Base-by-base conservation (phyloP, 331 rosid genomes). In the Acacia pycnantha region DNA sequence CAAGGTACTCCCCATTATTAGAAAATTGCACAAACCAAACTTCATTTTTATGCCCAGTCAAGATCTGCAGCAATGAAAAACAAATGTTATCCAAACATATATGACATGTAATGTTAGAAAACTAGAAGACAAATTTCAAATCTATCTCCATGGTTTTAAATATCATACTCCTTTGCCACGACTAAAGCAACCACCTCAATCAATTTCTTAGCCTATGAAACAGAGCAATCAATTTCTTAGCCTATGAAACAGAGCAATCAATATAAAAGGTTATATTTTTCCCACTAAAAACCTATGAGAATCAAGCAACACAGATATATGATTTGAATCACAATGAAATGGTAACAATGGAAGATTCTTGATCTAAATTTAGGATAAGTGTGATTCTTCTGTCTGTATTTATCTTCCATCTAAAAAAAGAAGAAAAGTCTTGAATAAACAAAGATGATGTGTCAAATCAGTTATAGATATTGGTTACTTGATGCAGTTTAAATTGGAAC, bases 11-110 rank as follows among this genome's bases (percentile, higher is more conserved):
- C 78, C 98, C 98, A 21, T 83, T 92, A 76, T 93, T 86, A 72
- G 98, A 95, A 90, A 95, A 95, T 79, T 95, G 97, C 64, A 93
- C 96, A 90, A 88, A 90, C 98, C 98, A 92, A 80, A 92, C 98
- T 90, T 93, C 98, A 82, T 95, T 85, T 84, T 80, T 86, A 82
- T 95, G 99, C 72, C 88, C 96, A 21, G 91, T 89, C 92, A 95
- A 85, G 87, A 93, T 90, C 98, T 95, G 94, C 90, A 81, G 40
- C 5, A 69, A 82, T 62, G 64, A 77, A 16, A 79, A 87, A 83
- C 26, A 76, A 46, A 64, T 81, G 81, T 68, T 64, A 24, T 66
- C 61, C 26, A 65, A 65, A 81, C 22, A 51, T 66, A 43, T 33
- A 62, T 75, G 18, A n/a, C 59, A 81, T 13, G 51, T 9, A 67